Evolutionary conservation across 2,329 filamentous ascomycete species (phyloP).

Genomic region (Neofusicoccum ribis): DNA sequence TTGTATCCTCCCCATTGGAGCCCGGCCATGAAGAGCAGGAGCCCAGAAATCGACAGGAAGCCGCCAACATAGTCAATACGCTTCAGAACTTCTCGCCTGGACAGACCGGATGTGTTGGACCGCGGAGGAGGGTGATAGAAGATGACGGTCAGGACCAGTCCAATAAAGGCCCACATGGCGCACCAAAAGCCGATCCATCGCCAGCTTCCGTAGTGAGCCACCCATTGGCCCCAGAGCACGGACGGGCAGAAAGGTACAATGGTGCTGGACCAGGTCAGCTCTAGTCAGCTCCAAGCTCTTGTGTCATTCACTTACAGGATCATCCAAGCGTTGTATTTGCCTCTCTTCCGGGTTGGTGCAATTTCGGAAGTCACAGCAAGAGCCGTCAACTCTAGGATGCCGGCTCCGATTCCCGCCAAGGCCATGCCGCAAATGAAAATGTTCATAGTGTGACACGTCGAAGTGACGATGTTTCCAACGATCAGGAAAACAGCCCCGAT

Average conservation of each 20-base stretch:
- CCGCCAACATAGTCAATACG: constrained; percentile 35
- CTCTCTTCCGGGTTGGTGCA: constrained; percentile 14
- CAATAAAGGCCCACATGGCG: constrained; percentile 28
- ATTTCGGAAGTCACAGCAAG: constrained; percentile 28
- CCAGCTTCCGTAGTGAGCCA: constrained; percentile 32
- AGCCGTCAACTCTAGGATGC: constrained; percentile 36
- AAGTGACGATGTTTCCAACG: constrained; percentile 19
- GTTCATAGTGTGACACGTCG: constrained; percentile 33
- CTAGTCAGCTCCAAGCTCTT: not conserved
- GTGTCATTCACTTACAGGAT: not conserved
- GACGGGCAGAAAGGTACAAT: constrained; percentile 39
- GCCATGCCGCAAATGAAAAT: constrained; percentile 38
- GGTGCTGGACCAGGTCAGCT: constrained; percentile 21
- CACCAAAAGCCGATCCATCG: constrained; percentile 37
- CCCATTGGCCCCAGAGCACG: constrained; percentile 32
- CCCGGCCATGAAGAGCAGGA: constrained; percentile 40
- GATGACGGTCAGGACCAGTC: constrained; percentile 27
- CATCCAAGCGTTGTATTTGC: constrained; percentile 17
- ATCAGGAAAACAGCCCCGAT: constrained; percentile 31
- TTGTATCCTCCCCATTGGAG: constrained; percentile 43
- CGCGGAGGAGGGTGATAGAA: constrained; percentile 35
- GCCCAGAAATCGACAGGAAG: constrained; percentile 33
- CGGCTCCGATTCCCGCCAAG: constrained; percentile 36
- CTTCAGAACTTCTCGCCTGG: constrained; percentile 31
- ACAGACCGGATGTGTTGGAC: constrained; percentile 34